Evolutionary conservation across 73 alveolate species (phyloP).

Genomic region (Paramecium sexaurelia): DNA sequence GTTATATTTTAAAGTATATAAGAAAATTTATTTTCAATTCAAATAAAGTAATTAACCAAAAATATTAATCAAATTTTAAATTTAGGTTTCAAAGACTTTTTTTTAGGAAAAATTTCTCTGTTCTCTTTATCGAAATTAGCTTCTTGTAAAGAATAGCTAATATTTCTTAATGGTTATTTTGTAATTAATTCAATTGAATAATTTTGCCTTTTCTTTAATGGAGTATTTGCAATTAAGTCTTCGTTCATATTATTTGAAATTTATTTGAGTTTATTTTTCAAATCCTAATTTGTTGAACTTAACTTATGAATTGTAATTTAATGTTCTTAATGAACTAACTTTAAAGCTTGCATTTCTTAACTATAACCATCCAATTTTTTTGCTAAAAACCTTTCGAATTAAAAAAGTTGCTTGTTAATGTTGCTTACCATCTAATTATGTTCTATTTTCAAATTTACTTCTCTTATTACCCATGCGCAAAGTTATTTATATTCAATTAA

Average conservation of each 20-base stretch:
- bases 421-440: neutral
- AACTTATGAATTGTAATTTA: neutral
- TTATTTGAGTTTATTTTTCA: conserved; percentile 12
- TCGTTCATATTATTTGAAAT: neutral
- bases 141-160: conserved; percentile 5
- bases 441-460: neutral
- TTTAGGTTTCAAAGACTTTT: conserved; percentile 13
- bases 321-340: neutral
- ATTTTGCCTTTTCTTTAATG: neutral
- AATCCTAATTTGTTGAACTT: conserved; percentile 10
- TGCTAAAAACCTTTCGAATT: conserved; percentile 1
- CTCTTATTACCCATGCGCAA: neutral
- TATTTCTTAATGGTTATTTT: conserved; percentile 3
- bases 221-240: neutral
- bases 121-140: conserved; percentile 3
- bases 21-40: neutral
- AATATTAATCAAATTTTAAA: neutral
- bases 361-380: conserved; percentile 8
- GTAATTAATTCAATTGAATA: conserved; percentile 19
- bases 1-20: neutral
- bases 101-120: neutral
- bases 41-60: neutral
- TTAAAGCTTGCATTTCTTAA: neutral
- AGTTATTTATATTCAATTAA: neutral
- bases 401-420: neutral